Conservation (phyloP, 1,284 basidiomycete genomes). For the Ganoderma sp. region DNA sequence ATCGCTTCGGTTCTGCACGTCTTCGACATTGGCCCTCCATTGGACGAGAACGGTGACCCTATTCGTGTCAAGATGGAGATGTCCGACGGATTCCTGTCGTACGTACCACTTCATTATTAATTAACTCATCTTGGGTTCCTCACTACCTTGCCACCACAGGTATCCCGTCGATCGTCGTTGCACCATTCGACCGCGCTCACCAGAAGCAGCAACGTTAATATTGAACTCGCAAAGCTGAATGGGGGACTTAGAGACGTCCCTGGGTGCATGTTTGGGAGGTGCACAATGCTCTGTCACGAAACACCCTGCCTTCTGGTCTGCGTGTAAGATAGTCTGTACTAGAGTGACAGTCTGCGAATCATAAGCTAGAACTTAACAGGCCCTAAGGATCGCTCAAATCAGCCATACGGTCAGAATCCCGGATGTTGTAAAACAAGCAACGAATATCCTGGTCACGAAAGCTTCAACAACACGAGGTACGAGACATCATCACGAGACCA, state of each 20-base stretch:
- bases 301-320: not conserved
- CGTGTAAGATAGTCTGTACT: not conserved
- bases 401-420: not conserved
- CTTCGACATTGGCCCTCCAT: constrained; percentile 10
- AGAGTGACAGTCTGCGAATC: not conserved
- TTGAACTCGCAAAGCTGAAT: not conserved
- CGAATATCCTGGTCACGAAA: too few relatives aligned
- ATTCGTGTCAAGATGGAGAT: not conserved
- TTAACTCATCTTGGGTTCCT: not conserved
- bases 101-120: not conserved
- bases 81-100: constrained; percentile 7
- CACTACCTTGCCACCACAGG: not conserved
- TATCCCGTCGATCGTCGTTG: constrained; percentile 9
- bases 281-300: too few relatives aligned
- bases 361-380: not conserved
- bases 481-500: too few relatives aligned
- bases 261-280: not conserved
- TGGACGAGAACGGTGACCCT: constrained; percentile 8
- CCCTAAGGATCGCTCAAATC: not conserved
- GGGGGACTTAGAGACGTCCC: not conserved
- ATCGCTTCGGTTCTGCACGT: constrained; percentile 12
- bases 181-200: not conserved
- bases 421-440: too few relatives aligned
- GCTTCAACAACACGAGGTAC: not conserved
- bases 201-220: not conserved